Conservation (phyloP, 768 basidiomycete genomes). For the Lentinula boryana region DNA sequence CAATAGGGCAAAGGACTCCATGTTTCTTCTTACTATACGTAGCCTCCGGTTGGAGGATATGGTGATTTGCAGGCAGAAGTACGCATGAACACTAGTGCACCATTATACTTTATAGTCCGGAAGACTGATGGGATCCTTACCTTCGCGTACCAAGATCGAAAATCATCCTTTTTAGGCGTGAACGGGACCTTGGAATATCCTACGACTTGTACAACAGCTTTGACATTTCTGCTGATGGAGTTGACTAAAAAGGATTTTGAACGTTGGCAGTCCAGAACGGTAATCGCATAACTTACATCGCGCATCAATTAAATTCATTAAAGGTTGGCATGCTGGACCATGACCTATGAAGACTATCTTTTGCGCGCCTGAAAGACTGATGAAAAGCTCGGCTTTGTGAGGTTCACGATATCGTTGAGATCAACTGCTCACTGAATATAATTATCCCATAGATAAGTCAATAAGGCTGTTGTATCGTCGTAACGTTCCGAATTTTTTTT, state of each 20-base stretch:
- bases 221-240: constrained; percentile 58
- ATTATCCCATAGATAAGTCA: constrained; percentile 94
- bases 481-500: background rate
- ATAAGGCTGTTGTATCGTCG: constrained; percentile 4
- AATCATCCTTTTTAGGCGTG: constrained; percentile 49
- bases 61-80: constrained; percentile 61
- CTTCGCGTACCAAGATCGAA: constrained; percentile 69
- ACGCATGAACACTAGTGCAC: constrained; percentile 63
- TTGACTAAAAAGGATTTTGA: constrained; percentile 23
- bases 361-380: constrained; percentile 66
- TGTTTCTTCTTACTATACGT: constrained; percentile 50
- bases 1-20: constrained; percentile 56
- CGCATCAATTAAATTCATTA: constrained; percentile 68
- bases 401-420: background rate
- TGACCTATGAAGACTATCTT: constrained; percentile 82
- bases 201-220: constrained; percentile 73
- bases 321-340: constrained; percentile 71
- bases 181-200: constrained; percentile 54
- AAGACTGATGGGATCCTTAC: constrained; percentile 27
- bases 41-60: constrained; percentile 34
- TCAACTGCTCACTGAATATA: constrained; percentile 72
- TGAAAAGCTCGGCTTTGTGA: constrained; percentile 1
- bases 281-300: constrained; percentile 47
- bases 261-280: background rate
- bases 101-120: background rate